A percentile compares a stretch with the other conserved stretches of the same genome.
phyloP scores from a whole-genome alignment of 2,329 filamentous ascomycete species.

The Rhynchosporium graminicola region DNA sequence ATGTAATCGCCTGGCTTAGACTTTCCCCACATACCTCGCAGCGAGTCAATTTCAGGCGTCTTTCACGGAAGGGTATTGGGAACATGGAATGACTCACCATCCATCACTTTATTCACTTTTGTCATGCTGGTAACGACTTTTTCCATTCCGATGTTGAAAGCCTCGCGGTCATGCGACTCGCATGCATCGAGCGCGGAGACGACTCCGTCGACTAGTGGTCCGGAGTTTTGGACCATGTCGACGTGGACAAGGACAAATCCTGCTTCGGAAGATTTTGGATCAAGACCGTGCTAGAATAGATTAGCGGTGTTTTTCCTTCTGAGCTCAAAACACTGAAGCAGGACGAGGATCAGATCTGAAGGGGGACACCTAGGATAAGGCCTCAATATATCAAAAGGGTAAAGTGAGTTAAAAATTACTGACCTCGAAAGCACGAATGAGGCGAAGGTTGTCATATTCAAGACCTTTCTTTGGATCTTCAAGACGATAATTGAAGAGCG shows the following conservation, averaged over 20 bases:
- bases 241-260: conserved; percentile 96
- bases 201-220: conserved; percentile 72
- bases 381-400: too few species aligned
- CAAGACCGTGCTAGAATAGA: conserved; percentile 62
- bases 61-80: conserved; percentile 2
- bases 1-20: conserved; percentile 83
- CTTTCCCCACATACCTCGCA: conserved; percentile 79
- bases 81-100: conserved; percentile 50
- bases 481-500: conserved; percentile 67
- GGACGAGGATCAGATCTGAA: too few species aligned
- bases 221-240: conserved; percentile 90
- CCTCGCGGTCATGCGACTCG: conserved; percentile 50
- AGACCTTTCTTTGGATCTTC: conserved; percentile 57
- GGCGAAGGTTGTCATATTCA: conserved; percentile 69
- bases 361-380: too few species aligned
- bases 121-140: conserved; percentile 63
- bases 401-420: too few species aligned
- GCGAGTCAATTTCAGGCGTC: conserved; percentile 38
- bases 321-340: too few species aligned
- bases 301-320: too few species aligned
- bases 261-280: conserved; percentile 84
- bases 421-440: conserved; percentile 83
- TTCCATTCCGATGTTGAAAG: conserved; percentile 65
- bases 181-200: conserved; percentile 65
- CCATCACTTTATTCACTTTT: conserved; percentile 79